A percentile compares a stretch with the other conserved stretches of the same genome.
These are phyloP conservation scores for Aegle marmelos DNA, from an alignment of 345 rosid genomes.

Conservation along the genomic window DNA sequence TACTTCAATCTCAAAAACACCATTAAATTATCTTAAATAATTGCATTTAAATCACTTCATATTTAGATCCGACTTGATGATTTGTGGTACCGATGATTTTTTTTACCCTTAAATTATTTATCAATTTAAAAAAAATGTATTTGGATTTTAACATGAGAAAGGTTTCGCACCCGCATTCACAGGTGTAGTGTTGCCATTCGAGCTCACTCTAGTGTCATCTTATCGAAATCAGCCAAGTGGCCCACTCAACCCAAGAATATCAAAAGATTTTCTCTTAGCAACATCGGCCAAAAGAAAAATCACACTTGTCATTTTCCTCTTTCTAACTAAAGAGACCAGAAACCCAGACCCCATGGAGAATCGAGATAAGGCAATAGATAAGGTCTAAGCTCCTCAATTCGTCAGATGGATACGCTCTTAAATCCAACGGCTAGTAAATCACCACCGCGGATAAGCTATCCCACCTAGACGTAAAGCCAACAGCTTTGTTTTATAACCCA, in stretches of 20 bases:
- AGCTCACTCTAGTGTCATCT: not conserved
- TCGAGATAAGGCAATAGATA: slow-evolving; percentile 60
- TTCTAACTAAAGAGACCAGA: not conserved
- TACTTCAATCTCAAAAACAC: too few relatives aligned
- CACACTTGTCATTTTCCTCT: not conserved
- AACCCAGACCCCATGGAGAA: slow-evolving; percentile 27
- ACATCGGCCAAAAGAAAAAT: slow-evolving; percentile 18
- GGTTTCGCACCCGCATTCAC: not conserved
- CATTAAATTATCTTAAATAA: too few relatives aligned
- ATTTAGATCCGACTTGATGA: too few relatives aligned
- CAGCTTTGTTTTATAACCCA: not conserved
- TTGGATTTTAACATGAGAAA: not conserved
- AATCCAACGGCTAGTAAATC: slow-evolving; percentile 45
- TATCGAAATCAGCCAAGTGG: not conserved
- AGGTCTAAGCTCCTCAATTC: slow-evolving; percentile 31
- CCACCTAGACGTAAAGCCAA: not conserved
- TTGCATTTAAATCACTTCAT: too few relatives aligned
- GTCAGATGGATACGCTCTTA: slow-evolving; percentile 69
- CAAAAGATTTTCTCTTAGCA: slow-evolving; percentile 14
- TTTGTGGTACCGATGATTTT: too few relatives aligned
- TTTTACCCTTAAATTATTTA: too few relatives aligned
- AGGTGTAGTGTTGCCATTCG: not conserved
- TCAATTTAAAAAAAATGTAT: too few relatives aligned
- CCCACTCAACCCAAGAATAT: not conserved
- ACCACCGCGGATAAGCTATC: not conserved